phyloP scores from a whole-genome alignment of 495 filamentous ascomycete species.

The Penicillium paxilli region DNA sequence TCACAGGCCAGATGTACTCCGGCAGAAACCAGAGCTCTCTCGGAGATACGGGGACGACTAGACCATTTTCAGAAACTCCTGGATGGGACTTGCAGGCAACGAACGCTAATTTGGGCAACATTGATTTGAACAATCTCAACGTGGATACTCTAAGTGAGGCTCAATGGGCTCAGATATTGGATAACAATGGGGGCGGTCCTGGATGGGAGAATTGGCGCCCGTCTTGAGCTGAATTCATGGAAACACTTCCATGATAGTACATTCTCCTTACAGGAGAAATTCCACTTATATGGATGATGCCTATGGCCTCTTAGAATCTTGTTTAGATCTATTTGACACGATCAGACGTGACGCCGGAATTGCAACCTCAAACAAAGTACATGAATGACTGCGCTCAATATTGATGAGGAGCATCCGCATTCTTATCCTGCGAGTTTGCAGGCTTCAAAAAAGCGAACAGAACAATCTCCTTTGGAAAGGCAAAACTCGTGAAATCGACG shows the following conservation, averaged over 20 bases:
- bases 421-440: background rate
- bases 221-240: conserved; percentile 14
- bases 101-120: conserved; percentile 11
- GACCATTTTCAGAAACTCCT: conserved; percentile 17
- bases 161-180: conserved; percentile 40
- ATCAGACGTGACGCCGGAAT: background rate
- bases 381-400: background rate
- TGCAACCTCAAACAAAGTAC: background rate
- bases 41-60: conserved; percentile 6
- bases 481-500: background rate
- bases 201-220: conserved; percentile 34
- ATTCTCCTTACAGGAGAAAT: too few species aligned
- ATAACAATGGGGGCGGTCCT: conserved; percentile 6
- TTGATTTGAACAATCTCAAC: conserved; percentile 20
- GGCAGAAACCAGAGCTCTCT: conserved; percentile 9
- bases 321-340: background rate
- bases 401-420: background rate
- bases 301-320: too few species aligned
- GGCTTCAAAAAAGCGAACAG: background rate
- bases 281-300: too few species aligned
- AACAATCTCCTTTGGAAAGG: background rate
- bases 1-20: conserved; percentile 15
- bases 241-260: too few species aligned
- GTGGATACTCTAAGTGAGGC: conserved; percentile 30
- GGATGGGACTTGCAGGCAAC: conserved; percentile 27